Percentiles rank a stretch among this genome's conserved stretches.
These are phyloP conservation scores for Phytophthora hybrid DNA, from an alignment of 352 stramenopile genomes.

Conservation along the genomic window DNA sequence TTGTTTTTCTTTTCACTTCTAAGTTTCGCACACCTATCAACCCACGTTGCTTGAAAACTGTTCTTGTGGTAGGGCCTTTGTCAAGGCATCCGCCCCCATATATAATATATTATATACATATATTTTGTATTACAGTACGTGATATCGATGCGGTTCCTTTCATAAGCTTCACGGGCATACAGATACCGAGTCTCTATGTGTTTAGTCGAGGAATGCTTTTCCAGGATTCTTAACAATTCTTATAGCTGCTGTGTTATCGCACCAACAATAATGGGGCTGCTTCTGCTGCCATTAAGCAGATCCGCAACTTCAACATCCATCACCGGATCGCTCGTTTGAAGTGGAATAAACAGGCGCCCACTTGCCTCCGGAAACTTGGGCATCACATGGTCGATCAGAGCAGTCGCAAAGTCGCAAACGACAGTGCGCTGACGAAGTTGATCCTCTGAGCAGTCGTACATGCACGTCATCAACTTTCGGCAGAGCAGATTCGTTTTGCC, in stretches of 20 bases:
- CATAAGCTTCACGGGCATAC: background rate
- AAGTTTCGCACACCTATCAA: background rate
- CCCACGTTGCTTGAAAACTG: background rate
- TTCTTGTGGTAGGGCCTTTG: background rate
- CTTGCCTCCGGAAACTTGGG: no score
- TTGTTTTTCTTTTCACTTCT: background rate
- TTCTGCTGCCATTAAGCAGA: background rate
- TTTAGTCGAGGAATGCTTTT: background rate
- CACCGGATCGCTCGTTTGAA: no score
- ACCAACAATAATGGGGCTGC: background rate
- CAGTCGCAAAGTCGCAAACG: no score
- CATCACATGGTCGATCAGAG: no score
- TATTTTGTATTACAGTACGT: background rate
- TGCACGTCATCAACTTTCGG: no score
- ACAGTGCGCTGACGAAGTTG: no score
- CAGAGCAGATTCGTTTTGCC: no score
- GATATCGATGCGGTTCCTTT: background rate
- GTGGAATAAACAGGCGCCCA: no score
- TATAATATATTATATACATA: background rate
- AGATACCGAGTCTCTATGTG: background rate
- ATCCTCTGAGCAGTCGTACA: no score
- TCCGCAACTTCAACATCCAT: no score
- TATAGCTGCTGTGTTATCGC: background rate
- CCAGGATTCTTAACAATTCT: background rate
- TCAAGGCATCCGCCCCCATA: background rate